Percentiles rank a stretch among this genome's conserved stretches.
These are phyloP conservation scores for Tulasnella sp. DNA, from an alignment of 768 basidiomycete species.

Conservation along the genomic window DNA sequence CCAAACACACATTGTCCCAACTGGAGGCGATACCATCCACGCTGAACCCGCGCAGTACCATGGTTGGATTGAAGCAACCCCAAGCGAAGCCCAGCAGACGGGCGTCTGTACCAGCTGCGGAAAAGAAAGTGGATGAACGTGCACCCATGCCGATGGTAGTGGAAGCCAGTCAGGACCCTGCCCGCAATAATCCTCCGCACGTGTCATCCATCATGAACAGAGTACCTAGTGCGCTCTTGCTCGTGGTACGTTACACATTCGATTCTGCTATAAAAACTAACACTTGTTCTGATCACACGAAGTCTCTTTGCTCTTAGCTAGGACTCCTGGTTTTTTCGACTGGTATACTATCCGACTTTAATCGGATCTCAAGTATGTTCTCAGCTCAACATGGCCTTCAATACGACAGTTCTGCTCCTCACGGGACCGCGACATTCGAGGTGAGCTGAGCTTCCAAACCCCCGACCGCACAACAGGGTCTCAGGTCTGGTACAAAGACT, in stretches of 20 bases:
- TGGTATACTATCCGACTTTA: neutral
- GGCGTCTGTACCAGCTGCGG: neutral
- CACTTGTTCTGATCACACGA: neutral
- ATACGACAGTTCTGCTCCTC: neutral
- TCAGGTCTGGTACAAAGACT: conserved; percentile 25
- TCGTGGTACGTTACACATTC: neutral
- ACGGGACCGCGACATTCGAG: neutral
- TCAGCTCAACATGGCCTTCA: neutral
- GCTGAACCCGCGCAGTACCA: neutral
- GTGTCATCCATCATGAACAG: neutral
- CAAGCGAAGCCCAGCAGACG: neutral
- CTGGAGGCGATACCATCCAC: neutral
- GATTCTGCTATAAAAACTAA: neutral
- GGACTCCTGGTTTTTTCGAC: neutral
- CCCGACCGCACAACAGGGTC: neutral
- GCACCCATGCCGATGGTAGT: neutral
- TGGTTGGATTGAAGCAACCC: neutral
- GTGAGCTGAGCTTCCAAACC: neutral
- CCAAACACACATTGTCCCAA: neutral
- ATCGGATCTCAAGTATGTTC: neutral
- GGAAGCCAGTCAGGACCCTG: neutral
- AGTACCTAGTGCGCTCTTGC: neutral
- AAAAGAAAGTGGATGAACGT: neutral
- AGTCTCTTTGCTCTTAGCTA: neutral
- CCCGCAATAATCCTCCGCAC: neutral